Base-by-base conservation (phyloP, 495 filamentous ascomycete genomes). In the Aspergillus haitiensis region DNA sequence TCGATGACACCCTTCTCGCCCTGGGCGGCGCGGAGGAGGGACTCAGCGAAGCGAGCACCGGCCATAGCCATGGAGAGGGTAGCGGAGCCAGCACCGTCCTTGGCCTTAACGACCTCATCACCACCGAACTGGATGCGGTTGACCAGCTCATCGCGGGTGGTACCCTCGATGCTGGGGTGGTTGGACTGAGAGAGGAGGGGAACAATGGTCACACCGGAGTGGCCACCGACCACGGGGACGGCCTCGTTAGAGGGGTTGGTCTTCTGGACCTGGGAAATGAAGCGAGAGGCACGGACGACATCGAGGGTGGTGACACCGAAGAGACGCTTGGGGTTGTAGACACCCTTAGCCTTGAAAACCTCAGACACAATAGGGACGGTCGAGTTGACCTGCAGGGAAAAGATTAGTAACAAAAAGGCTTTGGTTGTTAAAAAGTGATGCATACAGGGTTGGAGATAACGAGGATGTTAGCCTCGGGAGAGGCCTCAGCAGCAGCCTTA, bases 241-340 rank as follows among this genome's bases (percentile, higher is more conserved):
- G 90, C 90, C 85, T 97, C 93, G 74, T 87, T 84, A 61, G 85
- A 85, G 61, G 94, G 94, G 82, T 98, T 88, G 76, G 91, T 92
- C 62, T 72, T 72, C 86, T 96, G 92, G 80, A 94, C 72, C 82
- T 97, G 86, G 66, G 88, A 90, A 79, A 98, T 92, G 86, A 98
- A 98, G 75, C 93, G 90, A 66, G 88, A 92, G 67, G 94, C 95
- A 76, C 94, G 95, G 73, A 98, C 94, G 56, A 98, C 93, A 67
- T 98, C 94, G 66, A 98, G 91, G 73, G 94, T 98, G 78, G 94
- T 98, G 71, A 98, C 95, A 83, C 94, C 94, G 82, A 98, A 98
- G 64, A 98, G 90, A 63, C 89, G 88, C 85, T 93, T 94, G 71
- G 94, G 94, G 86, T 98, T 93, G 87, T 97, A 98, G 75, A 97